Evolutionary conservation across 371 early-diverging fungal species (phyloP), one percentile per base, ranked within the genome.

Genomic region (Dinochytrium kinnereticum): DNA sequence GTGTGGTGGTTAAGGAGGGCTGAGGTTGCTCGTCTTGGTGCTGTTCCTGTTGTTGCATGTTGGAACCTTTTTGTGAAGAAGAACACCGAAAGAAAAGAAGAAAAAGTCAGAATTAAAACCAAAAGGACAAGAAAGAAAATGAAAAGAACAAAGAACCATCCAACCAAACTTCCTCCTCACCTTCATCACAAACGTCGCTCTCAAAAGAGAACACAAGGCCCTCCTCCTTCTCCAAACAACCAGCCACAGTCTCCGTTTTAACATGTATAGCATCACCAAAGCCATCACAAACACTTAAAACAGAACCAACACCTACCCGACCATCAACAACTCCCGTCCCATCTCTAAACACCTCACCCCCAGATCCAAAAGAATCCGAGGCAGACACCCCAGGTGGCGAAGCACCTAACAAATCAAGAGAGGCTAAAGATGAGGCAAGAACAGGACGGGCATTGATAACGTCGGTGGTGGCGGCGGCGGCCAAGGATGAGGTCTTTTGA

Each of bases 401-500:
- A 44, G 21, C 49, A 44, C 13, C 49, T 10, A 10, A 44, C 10
- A 13, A 10, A 21, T 44, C 49, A 44, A 21, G 13, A 44, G 49
- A 44, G 49, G 49, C 10, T 44, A 21, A 44, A 44, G 49, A 44
- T 44, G 49, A 44, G 49, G 49, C 21, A 10, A 44, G 21, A 21
- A 13, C 49, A 44, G 49, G 13, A 44, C 13, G 21, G 21, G 49
- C 10, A 44, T 10, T 13, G 21, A 21, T 13, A 44, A 44, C 49
- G 21, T 10, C 13, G 49, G 21, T 21, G 49, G 13, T 21, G 21
- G 49, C 49, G 21, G 21, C 21, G 49, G 49, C 49, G 49, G 21
- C 49, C 49, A 44, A 44, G 49, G 49, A 53, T 53, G 55, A 53
- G 55, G 55, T 53, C 55, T 53, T 53, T 53, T 5, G 26, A 26